Percentiles rank a stretch among this genome's conserved stretches.
phyloP scores from a whole-genome alignment of 2,329 filamentous ascomycete genomes.

The Shiraia bambusicola region DNA sequence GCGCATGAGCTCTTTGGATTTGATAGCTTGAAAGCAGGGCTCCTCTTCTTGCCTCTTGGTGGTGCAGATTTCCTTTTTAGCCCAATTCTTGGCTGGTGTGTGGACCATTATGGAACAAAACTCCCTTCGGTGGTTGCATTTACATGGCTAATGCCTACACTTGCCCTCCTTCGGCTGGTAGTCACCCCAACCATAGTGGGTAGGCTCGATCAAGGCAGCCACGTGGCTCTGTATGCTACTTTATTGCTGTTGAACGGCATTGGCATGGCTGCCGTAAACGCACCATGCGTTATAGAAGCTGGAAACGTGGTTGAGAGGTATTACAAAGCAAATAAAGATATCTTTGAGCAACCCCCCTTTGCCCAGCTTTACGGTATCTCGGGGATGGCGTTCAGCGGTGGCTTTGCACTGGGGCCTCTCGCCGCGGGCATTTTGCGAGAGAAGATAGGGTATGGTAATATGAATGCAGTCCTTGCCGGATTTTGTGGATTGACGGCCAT shows the following conservation, averaged over 20 bases:
- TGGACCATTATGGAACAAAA: constrained; percentile 51
- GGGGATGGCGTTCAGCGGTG: constrained; percentile 62
- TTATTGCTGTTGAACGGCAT: constrained; percentile 53
- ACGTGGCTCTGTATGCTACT: constrained; percentile 50
- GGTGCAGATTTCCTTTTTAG: constrained; percentile 49
- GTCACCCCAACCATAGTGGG: constrained; percentile 14
- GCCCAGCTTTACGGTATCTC: constrained; percentile 67
- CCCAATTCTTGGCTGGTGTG: constrained; percentile 51
- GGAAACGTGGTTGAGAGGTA: constrained; percentile 58
- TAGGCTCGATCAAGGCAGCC: constrained; percentile 19
- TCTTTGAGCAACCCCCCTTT: constrained; percentile 61
- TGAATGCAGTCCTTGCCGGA: constrained; percentile 55
- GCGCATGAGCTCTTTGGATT: constrained; percentile 49
- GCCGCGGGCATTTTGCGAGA: constrained; percentile 56
- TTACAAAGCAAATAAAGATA: constrained; percentile 55
- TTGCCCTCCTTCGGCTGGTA: constrained; percentile 49
- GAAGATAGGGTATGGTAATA: constrained; percentile 58
- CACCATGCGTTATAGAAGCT: constrained; percentile 59
- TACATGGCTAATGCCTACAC: constrained; percentile 45
- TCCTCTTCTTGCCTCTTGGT: constrained; percentile 51
- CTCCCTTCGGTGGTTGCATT: constrained; percentile 47
- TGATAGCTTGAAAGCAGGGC: constrained; percentile 46
- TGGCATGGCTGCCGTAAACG: constrained; percentile 56
- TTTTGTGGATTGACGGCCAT: constrained; percentile 49
- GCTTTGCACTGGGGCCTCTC: constrained; percentile 62